These are phyloP conservation scores for Clavispora vitiphila DNA, from an alignment of 805 yeast genomes.

Conservation along the genomic window DNA sequence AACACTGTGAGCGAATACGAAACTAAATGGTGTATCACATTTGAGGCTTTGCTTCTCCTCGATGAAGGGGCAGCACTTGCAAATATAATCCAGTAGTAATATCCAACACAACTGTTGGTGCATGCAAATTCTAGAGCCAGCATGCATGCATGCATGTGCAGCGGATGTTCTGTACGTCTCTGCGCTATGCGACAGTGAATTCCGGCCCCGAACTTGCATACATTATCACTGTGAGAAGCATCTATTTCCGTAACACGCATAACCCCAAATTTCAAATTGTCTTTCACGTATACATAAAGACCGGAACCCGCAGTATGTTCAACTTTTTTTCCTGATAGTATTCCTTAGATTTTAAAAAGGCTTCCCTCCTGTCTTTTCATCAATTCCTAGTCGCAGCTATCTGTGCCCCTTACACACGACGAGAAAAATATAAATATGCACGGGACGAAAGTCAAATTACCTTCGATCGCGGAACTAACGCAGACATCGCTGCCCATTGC, in stretches of 20 bases:
- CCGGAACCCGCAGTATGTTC: neutral
- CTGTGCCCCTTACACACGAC: neutral
- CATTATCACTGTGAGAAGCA: neutral
- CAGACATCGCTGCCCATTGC: neutral
- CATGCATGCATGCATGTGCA: neutral
- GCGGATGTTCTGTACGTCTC: neutral
- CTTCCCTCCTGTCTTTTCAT: too few relatives aligned
- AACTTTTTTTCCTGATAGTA: too few relatives aligned
- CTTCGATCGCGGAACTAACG: constrained; percentile 17
- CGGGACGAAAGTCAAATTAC: constrained; percentile 11
- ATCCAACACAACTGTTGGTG: neutral
- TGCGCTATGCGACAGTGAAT: neutral
- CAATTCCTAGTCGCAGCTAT: neutral
- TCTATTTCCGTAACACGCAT: neutral
- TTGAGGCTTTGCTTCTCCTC: too few relatives aligned
- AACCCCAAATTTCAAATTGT: neutral
- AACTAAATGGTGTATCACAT: too few relatives aligned
- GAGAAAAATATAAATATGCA: neutral
- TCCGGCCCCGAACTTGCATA: neutral
- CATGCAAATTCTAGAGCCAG: neutral
- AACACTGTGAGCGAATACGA: too few relatives aligned
- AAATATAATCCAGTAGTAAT: too few relatives aligned
- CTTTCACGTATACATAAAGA: neutral
- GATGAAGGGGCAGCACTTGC: too few relatives aligned
- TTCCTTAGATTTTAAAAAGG: too few relatives aligned